Percentiles rank a stretch among this genome's conserved stretches.
These are phyloP conservation scores for Aspergillus costaricaensis DNA, from an alignment of 2,329 filamentous ascomycete genomes.

Conservation along the genomic window DNA sequence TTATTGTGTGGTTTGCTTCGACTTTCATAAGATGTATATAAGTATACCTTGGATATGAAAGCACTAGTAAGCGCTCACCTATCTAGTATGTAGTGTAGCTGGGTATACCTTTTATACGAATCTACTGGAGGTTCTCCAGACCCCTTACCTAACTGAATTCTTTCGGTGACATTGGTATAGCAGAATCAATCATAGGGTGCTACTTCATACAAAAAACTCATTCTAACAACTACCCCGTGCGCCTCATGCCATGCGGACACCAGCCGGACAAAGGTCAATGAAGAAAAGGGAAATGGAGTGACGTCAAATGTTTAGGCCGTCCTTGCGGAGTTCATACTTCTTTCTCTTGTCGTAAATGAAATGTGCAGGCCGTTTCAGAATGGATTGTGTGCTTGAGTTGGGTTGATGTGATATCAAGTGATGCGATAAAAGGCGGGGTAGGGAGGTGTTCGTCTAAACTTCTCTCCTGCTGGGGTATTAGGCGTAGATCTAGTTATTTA, in stretches of 20 bases:
- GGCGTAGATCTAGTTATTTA: no score
- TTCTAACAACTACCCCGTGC: not conserved
- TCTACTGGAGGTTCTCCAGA: no score
- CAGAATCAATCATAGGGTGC: not conserved
- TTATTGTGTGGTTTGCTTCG: no score
- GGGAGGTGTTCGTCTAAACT: constrained; percentile 20
- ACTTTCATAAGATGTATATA: no score
- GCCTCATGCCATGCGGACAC: not conserved
- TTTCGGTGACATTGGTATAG: no score
- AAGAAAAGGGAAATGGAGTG: not conserved
- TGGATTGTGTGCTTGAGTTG: not conserved
- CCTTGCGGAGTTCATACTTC: constrained; percentile 1
- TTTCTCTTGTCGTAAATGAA: not conserved
- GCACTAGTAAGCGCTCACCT: no score
- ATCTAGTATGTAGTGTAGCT: no score
- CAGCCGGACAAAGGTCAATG: not conserved
- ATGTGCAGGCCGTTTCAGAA: not conserved
- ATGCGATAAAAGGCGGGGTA: not conserved
- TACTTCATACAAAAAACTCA: not conserved
- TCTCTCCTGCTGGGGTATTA: constrained; percentile 27
- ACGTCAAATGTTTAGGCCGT: not conserved
- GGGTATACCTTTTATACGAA: no score
- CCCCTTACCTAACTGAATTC: no score
- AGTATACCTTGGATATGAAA: no score
- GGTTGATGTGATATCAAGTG: not conserved